Evolutionary conservation across 805 yeast genomes (phyloP).

Genomic region (Schwanniomyces occidentalis): DNA sequence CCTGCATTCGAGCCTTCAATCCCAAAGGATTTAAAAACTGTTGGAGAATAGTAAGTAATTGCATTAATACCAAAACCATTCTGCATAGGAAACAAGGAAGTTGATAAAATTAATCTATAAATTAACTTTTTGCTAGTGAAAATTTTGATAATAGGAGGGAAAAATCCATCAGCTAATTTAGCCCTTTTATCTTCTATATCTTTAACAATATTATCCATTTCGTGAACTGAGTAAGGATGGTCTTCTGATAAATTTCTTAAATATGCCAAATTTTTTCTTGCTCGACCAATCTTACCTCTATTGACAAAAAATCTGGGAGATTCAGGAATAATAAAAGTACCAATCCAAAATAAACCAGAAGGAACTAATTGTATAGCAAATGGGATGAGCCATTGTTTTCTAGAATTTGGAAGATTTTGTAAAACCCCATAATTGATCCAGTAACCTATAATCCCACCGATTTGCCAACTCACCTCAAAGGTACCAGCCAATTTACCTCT

Average conservation of each 20-base stretch:
- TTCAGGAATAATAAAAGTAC: constrained; percentile 42
- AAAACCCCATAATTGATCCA: constrained; percentile 52
- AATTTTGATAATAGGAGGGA: constrained; percentile 40
- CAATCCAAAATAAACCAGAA: constrained; percentile 40
- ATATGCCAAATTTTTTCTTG: constrained; percentile 19
- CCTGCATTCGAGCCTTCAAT: constrained; percentile 45
- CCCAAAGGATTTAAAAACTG: constrained; percentile 50
- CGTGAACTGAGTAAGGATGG: constrained; percentile 43
- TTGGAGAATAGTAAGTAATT: constrained; percentile 54
- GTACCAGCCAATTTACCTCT: constrained; percentile 48
- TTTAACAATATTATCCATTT: constrained; percentile 25
- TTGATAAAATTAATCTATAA: constrained; percentile 37
- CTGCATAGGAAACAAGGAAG: constrained; percentile 42
- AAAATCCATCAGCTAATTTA: constrained; percentile 37
- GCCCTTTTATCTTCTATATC: constrained; percentile 25
- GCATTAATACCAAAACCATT: constrained; percentile 52
- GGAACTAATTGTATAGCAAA: constrained; percentile 50
- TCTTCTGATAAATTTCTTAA: constrained; percentile 34
- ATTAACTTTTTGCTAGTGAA: constrained; percentile 27
- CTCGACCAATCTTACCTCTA: constrained; percentile 32
- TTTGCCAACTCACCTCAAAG: constrained; percentile 52
- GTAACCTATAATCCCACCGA: constrained; percentile 48
- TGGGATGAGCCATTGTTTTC: constrained; percentile 49
- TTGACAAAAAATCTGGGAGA: constrained; percentile 47
- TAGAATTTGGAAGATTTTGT: constrained; percentile 28